Conservation (phyloP, 2,329 filamentous ascomycete genomes). For the Setomelanomma holmii region DNA sequence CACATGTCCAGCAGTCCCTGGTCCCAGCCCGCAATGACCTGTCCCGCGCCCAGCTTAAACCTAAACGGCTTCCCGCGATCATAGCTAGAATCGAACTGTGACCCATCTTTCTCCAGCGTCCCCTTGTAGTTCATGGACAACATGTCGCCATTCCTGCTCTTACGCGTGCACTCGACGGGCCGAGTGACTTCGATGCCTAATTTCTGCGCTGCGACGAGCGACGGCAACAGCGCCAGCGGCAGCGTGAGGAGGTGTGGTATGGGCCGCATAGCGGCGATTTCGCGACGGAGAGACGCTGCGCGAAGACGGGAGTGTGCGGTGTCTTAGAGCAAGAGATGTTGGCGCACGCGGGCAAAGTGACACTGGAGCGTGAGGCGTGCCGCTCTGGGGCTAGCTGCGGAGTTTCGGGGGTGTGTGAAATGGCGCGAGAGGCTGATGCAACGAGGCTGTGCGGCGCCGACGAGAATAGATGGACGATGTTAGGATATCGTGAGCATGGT, state of each 20-base stretch:
- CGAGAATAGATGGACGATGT: constrained; percentile 2
- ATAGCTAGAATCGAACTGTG: constrained; percentile 85
- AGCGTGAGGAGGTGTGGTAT: constrained; percentile 29
- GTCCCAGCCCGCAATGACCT: constrained; percentile 96
- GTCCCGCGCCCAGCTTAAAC: constrained; percentile 80
- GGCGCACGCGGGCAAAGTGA: constrained; percentile 5
- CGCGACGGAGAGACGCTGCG: not conserved
- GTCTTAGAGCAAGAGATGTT: constrained; percentile 9
- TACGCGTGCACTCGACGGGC: constrained; percentile 52
- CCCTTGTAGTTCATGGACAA: constrained; percentile 60
- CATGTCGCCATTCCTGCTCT: constrained; percentile 55
- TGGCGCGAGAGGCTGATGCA: not conserved
- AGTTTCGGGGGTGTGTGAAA: constrained; percentile 17
- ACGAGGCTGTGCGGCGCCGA: constrained; percentile 12
- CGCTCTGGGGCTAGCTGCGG: constrained; percentile 8
- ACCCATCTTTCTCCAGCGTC: constrained; percentile 64
- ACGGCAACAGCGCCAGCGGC: constrained; percentile 28
- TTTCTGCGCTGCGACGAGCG: constrained; percentile 29
- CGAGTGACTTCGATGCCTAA: constrained; percentile 54
- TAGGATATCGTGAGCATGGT: not conserved
- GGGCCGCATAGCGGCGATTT: constrained; percentile 36
- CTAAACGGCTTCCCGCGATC: constrained; percentile 76
- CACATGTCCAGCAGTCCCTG: constrained; percentile 92
- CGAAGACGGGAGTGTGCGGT: constrained; percentile 1
- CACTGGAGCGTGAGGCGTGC: not conserved